Conservation (phyloP, 176 grass and related monocot genomes). For the Musa schizocarpa region DNA sequence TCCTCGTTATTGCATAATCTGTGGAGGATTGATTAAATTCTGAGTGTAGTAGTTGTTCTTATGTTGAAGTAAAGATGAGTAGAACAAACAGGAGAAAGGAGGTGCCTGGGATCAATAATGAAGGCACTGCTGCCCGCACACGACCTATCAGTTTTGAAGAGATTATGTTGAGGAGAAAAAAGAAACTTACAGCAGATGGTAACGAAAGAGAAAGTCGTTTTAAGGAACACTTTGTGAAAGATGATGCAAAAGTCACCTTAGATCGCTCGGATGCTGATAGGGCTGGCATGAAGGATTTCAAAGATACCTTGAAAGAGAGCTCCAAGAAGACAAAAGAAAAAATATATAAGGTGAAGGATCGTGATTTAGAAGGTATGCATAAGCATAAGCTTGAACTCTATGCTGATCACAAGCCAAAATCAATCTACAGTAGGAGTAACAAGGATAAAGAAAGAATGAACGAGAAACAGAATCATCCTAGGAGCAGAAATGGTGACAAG, state of each 20-base stretch:
- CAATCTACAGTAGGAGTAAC: constrained; percentile 15
- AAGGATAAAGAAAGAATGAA: constrained; percentile 32
- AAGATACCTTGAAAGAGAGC: constrained; percentile 18
- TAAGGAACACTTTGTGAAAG: constrained; percentile 18
- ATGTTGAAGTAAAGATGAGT: constrained; percentile 40
- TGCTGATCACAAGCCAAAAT: constrained; percentile 15
- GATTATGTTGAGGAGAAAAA: constrained; percentile 62
- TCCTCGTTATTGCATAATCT: neutral
- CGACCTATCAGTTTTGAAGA: constrained; percentile 81
- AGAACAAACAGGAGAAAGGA: constrained; percentile 30
- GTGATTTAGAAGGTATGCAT: neutral
- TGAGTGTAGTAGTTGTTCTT: neutral
- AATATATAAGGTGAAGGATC: constrained; percentile 24
- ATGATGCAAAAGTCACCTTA: constrained; percentile 3
- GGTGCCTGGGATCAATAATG: constrained; percentile 15
- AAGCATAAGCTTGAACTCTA: constrained; percentile 1
- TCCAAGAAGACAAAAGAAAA: constrained; percentile 27
- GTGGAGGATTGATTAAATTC: neutral
- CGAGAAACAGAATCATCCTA: constrained; percentile 29
- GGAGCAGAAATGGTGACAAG: constrained; percentile 32
- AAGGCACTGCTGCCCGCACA: constrained; percentile 72
- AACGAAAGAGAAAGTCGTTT: neutral
- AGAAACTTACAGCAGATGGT: constrained; percentile 24
- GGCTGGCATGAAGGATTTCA: constrained; percentile 28
- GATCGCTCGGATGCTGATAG: constrained; percentile 10